Evolutionary conservation across 441 rosid species (phyloP), one percentile per base, ranked within the genome.

Genomic region (Macaranga tanarius): DNA sequence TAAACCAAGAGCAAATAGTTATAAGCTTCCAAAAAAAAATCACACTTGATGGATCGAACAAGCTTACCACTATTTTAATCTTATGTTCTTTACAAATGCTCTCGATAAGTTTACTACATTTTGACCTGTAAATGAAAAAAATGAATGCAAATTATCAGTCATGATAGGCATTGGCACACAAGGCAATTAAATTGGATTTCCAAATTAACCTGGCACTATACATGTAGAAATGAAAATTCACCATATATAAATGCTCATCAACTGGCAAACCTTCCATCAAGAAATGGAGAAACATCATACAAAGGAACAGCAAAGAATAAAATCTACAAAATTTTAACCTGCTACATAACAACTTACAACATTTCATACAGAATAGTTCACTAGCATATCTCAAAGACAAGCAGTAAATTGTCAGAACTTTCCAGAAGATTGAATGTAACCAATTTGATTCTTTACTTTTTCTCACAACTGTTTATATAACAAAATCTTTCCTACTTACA

Each of bases 91-190:
- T 75, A 85, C 92, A 83, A 66, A 89, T 86, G 74, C 71, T 80
- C 67, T 91, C 95, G 71, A 92, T 81, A 76, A 90, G 88, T 82
- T 82, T 95, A 81, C 86, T 80, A 61, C 86, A 84, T 48, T 86
- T 80, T 48, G 95, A 90, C 83, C 99, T 92, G 88, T 57, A 79
- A 81, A 56, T 45, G 55, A 67, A 20, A 72, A 75, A 70, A 34
- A 26, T 2, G 51, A n/a, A 65, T 60, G 63, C 22, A 55, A 63
- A 52, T 57, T 60, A 47, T 72, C 17, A 62, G 34, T 22, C 50
- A 42, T 7, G 25, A 56, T 9, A 45, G 60, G 15, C 44, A 62
- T 7, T n/a, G 55, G 23, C 42, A 61, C 42, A 10, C 15, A 67
- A 70, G 6, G 70, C 44, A 65, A 10, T 42, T 28, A 8, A 42